Evolutionary conservation across 1,139 yeast genomes (phyloP).

Genomic region (Geotrichum klebahnii): DNA sequence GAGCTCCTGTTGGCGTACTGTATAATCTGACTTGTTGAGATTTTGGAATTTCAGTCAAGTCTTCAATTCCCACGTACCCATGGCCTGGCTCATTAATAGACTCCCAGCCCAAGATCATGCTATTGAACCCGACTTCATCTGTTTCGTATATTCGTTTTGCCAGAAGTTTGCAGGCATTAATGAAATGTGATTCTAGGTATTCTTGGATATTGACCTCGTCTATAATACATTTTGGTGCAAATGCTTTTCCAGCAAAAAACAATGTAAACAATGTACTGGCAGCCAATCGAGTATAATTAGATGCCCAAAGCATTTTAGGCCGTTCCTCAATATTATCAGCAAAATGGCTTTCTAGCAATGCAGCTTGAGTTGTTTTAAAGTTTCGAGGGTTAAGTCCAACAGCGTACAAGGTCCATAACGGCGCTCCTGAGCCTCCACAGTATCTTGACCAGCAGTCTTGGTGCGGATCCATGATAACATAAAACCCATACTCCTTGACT

Average conservation of each 20-base stretch:
- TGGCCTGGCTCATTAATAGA: conserved; percentile 80
- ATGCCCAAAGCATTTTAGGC: conserved; percentile 78
- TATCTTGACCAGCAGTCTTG: conserved; percentile 91
- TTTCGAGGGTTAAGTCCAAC: conserved; percentile 73
- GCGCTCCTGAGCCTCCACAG: conserved; percentile 90
- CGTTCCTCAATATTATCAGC: conserved; percentile 43
- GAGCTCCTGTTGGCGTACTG: conserved; percentile 35
- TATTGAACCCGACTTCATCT: conserved; percentile 46
- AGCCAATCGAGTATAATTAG: conserved; percentile 74
- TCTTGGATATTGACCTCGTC: conserved; percentile 75
- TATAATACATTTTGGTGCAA: conserved; percentile 64
- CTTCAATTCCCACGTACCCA: conserved; percentile 34
- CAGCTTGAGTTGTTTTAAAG: conserved; percentile 66
- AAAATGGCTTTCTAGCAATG: conserved; percentile 57
- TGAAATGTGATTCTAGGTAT: conserved; percentile 62
- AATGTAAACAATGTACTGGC: conserved; percentile 77
- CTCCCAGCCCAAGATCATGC: conserved; percentile 71
- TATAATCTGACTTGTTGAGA: conserved; percentile 35
- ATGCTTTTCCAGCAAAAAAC: conserved; percentile 70
- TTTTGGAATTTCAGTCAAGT: conserved; percentile 30
- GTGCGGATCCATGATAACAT: conserved; percentile 79
- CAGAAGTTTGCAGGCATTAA: conserved; percentile 53
- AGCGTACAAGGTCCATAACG: conserved; percentile 83
- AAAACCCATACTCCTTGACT: conserved; percentile 59
- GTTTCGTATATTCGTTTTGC: conserved; percentile 50